These are phyloP conservation scores for Salix viminalis DNA, from an alignment of 345 rosid species.

Conservation along the genomic window DNA sequence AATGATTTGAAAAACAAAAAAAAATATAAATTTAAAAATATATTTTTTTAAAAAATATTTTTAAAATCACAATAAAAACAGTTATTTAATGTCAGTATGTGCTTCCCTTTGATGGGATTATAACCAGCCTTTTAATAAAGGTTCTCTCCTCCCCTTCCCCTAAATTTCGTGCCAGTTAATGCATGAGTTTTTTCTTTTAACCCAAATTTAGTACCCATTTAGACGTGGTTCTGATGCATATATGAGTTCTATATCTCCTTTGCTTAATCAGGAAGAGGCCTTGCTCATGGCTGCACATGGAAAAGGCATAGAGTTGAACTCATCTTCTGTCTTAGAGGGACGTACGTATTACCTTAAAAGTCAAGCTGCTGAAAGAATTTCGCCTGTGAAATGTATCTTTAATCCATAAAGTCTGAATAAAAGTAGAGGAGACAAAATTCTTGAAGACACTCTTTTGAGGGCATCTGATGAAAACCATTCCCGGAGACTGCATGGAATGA, in stretches of 20 bases:
- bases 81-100: not conserved
- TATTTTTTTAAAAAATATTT: no score
- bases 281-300: slow-evolving; percentile 81
- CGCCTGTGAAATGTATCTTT: not conserved
- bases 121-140: no score
- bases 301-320: slow-evolving; percentile 41
- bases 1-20: no score
- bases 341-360: not conserved
- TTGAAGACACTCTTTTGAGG: not conserved
- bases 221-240: not conserved
- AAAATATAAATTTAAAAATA: no score
- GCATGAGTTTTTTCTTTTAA: not conserved
- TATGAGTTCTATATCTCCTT: not conserved
- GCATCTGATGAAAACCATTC: not conserved
- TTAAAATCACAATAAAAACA: no score
- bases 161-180: no score
- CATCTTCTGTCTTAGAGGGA: not conserved
- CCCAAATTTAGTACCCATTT: not conserved
- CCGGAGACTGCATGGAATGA: not conserved
- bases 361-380: not conserved
- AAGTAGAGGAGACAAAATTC: not conserved
- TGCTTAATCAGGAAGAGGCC: slow-evolving; percentile 57
- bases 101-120: not conserved
- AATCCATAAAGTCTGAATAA: not conserved
- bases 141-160: no score